Evolutionary conservation across 2,329 filamentous ascomycete genomes (phyloP).

Genomic region (Aspergillus texensis): DNA sequence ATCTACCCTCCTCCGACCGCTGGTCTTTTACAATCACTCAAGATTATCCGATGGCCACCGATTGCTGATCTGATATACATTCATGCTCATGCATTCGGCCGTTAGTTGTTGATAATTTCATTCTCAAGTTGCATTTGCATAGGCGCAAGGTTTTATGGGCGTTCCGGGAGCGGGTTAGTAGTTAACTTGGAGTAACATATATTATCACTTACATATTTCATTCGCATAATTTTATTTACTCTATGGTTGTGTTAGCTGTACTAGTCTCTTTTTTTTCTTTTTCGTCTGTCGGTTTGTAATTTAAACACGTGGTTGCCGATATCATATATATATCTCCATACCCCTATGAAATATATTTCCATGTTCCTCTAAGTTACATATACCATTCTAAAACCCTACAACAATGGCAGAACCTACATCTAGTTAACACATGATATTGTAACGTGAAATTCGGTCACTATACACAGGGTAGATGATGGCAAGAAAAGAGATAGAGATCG

Average conservation of each 20-base stretch:
- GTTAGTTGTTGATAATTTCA: neutral
- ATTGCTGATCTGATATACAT: neutral
- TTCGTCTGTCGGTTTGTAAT: neutral
- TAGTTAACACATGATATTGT: neutral
- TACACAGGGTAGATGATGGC: slow-evolving; percentile 18
- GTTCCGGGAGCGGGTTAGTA: neutral
- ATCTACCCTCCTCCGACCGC: neutral
- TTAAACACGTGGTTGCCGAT: neutral
- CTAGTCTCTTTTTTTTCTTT: neutral
- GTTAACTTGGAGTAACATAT: neutral
- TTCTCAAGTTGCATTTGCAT: slow-evolving; percentile 3
- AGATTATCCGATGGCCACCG: neutral
- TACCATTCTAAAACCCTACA: neutral
- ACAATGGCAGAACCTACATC: neutral
- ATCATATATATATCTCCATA: neutral
- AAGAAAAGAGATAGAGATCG: slow-evolving; percentile 19
- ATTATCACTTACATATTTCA: neutral
- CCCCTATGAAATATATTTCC: neutral
- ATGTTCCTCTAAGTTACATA: neutral
- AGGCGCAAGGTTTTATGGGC: slow-evolving; percentile 3
- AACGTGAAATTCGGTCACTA: slow-evolving; percentile 17
- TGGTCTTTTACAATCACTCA: neutral
- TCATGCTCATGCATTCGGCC: neutral
- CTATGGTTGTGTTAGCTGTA: no score
- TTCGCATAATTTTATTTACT: neutral